Conservation (phyloP, 2,329 filamentous ascomycete species). For the Curvularia lunata region DNA sequence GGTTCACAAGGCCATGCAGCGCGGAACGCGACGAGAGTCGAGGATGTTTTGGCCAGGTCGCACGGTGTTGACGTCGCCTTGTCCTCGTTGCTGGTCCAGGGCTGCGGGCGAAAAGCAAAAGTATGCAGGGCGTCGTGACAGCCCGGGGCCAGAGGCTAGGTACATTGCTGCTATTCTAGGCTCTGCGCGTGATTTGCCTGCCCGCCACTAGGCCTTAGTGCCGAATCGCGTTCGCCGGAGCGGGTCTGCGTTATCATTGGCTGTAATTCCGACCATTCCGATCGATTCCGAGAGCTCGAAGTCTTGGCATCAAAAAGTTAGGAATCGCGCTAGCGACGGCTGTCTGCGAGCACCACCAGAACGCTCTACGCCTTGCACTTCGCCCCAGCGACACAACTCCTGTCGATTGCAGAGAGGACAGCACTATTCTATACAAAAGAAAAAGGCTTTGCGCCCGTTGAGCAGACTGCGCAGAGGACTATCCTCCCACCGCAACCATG, state of each 20-base stretch:
- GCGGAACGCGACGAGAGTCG: neutral
- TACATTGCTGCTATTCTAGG: conserved; percentile 16
- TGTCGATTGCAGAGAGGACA: neutral
- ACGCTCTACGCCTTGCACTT: neutral
- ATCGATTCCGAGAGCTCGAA: neutral
- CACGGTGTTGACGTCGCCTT: conserved; percentile 11
- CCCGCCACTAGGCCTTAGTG: conserved; percentile 5
- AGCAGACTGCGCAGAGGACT: no score
- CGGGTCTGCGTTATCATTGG: neutral
- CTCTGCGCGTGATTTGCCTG: conserved; percentile 10
- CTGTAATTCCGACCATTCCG: neutral
- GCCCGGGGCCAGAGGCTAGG: conserved; percentile 5
- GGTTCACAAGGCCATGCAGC: neutral
- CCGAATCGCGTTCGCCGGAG: neutral
- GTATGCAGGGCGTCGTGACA: conserved; percentile 15
- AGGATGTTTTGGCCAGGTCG: neutral
- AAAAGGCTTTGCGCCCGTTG: no score
- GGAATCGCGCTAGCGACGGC: conserved; percentile 11
- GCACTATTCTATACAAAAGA: neutral
- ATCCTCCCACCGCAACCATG: conserved; percentile 62
- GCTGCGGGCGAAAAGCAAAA: conserved; percentile 10
- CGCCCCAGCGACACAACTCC: neutral
- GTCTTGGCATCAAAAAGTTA: conserved; percentile 17
- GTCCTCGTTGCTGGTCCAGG: conserved; percentile 9
- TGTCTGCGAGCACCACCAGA: conserved; percentile 6